Conservation (phyloP, 1,284 basidiomycete species). For the Boletus mariae region DNA sequence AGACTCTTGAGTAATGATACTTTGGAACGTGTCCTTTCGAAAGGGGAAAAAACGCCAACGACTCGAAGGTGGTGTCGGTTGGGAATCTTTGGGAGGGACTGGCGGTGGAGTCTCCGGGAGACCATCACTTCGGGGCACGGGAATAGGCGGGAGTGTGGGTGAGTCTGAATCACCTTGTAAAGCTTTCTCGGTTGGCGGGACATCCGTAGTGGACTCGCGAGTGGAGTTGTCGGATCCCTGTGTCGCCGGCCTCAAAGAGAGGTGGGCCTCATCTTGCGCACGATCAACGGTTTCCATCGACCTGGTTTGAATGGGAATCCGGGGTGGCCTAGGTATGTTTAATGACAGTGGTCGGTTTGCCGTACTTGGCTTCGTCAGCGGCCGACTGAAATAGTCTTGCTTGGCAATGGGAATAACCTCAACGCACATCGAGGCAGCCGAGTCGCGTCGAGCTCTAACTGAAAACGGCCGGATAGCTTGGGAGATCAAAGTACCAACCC, state of each 20-base stretch:
- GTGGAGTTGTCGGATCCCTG: slow-evolving; percentile 18
- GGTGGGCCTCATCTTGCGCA: slow-evolving; percentile 2
- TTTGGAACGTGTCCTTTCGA: slow-evolving; percentile 36
- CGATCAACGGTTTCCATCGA: slow-evolving; percentile 22
- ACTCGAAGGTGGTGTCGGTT: slow-evolving; percentile 29
- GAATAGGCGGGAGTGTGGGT: slow-evolving; percentile 5
- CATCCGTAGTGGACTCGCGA: slow-evolving; percentile 16
- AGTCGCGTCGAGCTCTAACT: slow-evolving; percentile 40
- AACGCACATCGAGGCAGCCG: slow-evolving; percentile 36
- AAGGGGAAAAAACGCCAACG: slow-evolving; percentile 63
- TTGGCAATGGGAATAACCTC: slow-evolving; percentile 16
- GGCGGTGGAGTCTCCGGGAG: slow-evolving; percentile 21
- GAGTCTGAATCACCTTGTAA: slow-evolving; percentile 8
- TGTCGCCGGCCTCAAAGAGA: slow-evolving; percentile 10
- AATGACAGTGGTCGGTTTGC: slow-evolving; percentile 26
- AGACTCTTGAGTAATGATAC: slow-evolving; percentile 27
- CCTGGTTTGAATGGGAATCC: slow-evolving; percentile 7
- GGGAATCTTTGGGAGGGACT: slow-evolving; percentile 33
- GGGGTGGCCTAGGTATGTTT: slow-evolving; percentile 20
- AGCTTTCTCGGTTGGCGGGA: slow-evolving; percentile 2
- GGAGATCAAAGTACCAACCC: slow-evolving; percentile 51
- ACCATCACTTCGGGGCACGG: slow-evolving; percentile 14
- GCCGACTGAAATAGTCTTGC: slow-evolving; percentile 24
- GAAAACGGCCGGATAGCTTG: slow-evolving; percentile 53
- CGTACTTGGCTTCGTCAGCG: slow-evolving; percentile 4